Evolutionary conservation across 2,329 filamentous ascomycete genomes (phyloP).

Genomic region (Phyllosticta paracitricarpa): DNA sequence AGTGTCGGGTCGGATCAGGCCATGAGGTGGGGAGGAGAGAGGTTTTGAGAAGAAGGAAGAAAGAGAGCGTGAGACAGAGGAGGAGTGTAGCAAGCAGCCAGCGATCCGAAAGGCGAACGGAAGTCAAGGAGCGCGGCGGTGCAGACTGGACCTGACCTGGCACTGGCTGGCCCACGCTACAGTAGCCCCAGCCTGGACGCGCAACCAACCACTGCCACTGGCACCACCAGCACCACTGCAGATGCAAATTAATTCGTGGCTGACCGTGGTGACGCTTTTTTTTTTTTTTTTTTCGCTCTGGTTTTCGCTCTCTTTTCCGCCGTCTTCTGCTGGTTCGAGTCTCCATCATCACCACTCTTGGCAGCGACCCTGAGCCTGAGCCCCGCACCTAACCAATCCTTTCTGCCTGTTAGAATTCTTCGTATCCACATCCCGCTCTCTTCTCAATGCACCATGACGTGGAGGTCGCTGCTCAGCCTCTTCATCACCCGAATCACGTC

Average conservation of each 20-base stretch:
- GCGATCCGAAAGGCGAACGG: conserved; percentile 2
- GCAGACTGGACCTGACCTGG: conserved; percentile 7
- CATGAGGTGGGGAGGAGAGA: conserved; percentile 1
- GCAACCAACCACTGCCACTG: neutral
- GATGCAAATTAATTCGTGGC: no score
- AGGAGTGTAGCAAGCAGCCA: neutral
- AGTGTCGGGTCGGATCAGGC: conserved; percentile 1
- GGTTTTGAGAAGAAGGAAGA: neutral
- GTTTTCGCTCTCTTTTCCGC: neutral
- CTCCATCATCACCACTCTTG: neutral
- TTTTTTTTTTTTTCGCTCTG: neutral
- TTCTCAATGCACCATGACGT: neutral
- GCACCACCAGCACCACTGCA: no score
- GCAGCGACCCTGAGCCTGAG: neutral
- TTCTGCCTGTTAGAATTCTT: neutral
- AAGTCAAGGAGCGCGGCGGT: conserved; percentile 9
- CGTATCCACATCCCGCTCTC: neutral
- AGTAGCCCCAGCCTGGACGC: neutral
- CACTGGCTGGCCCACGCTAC: neutral
- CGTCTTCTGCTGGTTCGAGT: neutral
- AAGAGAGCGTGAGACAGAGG: neutral
- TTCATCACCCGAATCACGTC: neutral
- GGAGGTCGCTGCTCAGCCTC: neutral
- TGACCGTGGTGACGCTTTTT: no score
- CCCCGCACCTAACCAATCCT: neutral